These are phyloP conservation scores for Aspergillus quadricinctus DNA, from an alignment of 2,329 filamentous ascomycete genomes.

Conservation along the genomic window DNA sequence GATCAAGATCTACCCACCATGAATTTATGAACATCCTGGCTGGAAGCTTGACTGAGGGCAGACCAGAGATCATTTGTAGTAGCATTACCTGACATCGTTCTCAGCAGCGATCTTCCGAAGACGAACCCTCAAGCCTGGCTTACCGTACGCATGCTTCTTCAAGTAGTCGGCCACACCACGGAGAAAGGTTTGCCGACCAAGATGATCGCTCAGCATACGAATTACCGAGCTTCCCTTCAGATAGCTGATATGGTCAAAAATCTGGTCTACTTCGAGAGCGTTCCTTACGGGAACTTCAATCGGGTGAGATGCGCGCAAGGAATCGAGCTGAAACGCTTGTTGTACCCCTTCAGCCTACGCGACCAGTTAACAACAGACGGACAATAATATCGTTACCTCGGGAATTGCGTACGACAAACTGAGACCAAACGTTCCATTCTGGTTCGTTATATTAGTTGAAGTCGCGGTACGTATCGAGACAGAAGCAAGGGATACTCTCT, in stretches of 20 bases:
- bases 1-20: constrained; percentile 55
- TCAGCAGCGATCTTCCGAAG: constrained; percentile 3
- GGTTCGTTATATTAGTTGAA: constrained; percentile 15
- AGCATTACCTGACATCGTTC: constrained; percentile 56
- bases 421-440: constrained; percentile 97
- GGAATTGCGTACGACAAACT: constrained; percentile 72
- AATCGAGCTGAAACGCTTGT: constrained; percentile 83
- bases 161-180: constrained; percentile 87
- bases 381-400: constrained; percentile 46
- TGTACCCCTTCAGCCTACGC: constrained; percentile 80
- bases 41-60: constrained; percentile 80
- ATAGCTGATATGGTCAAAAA: constrained; percentile 96
- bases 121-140: constrained; percentile 4
- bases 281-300: constrained; percentile 95
- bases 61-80: constrained; percentile 89
- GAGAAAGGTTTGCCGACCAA: constrained; percentile 83
- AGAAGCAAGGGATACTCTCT: constrained; percentile 10
- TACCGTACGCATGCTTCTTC: constrained; percentile 78
- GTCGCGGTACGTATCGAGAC: not conserved
- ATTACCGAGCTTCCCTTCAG: constrained; percentile 95
- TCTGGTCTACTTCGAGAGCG: constrained; percentile 93
- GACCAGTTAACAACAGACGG: constrained; percentile 34
- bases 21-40: constrained; percentile 76
- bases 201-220: constrained; percentile 88
- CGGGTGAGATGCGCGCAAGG: constrained; percentile 85